Evolutionary conservation across 176 grass and related monocot species (phyloP).

Genomic region (Calamus simplicifolius): DNA sequence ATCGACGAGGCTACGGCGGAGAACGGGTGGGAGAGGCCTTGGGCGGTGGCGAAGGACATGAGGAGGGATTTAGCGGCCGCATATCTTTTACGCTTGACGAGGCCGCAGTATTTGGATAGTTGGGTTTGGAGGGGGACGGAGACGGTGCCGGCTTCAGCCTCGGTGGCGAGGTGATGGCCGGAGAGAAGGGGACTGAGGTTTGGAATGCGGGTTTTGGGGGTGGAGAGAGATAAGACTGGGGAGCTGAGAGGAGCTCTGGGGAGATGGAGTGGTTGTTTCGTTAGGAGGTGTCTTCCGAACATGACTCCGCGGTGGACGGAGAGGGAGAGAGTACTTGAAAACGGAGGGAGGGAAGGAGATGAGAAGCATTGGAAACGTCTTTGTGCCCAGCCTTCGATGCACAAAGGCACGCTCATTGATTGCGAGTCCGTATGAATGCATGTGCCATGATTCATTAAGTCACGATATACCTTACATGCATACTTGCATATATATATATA

Average conservation of each 20-base stretch:
- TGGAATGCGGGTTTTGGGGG: not conserved
- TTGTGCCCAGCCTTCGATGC: too few species aligned
- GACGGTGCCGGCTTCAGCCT: not conserved
- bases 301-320: too few species aligned
- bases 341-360: too few species aligned
- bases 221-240: not conserved
- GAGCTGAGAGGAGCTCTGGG: not conserved
- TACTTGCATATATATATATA: too few species aligned
- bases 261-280: too few species aligned
- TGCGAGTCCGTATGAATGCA: too few species aligned
- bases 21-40: slow-evolving; percentile 31
- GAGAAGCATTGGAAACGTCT: too few species aligned
- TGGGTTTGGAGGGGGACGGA: not conserved
- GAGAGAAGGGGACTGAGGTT: not conserved
- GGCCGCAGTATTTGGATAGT: slow-evolving; percentile 5
- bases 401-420: too few species aligned
- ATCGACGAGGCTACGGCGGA: slow-evolving; percentile 35
- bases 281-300: too few species aligned
- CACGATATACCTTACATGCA: too few species aligned
- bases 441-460: too few species aligned
- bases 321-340: too few species aligned
- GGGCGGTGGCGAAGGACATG: slow-evolving; percentile 25
- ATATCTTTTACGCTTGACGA: slow-evolving; percentile 26
- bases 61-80: slow-evolving; percentile 48
- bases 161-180: not conserved